Base-by-base conservation (phyloP, 371 early-diverging fungal genomes). In the Nematocida ironsii region DNA sequence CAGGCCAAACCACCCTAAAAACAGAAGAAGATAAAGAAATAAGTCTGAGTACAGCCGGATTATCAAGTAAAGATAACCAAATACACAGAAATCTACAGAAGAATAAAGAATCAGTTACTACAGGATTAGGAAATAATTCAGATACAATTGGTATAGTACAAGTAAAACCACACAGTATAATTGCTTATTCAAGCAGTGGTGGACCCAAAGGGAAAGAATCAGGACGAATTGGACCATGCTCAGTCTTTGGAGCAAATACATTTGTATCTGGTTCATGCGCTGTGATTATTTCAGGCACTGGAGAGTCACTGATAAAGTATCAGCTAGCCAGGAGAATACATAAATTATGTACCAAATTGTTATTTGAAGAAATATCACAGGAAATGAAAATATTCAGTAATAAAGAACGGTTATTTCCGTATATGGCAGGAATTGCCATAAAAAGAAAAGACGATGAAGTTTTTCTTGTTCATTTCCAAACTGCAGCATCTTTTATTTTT, bases 171-270 rank as follows among this genome's bases (percentile, higher is more conserved):
- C 27, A n/a, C 25, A 20, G 11, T 16, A 60, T 60, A 62, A 60
- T 40, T n/a, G 50, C 61, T 23, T 6, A 23, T 2, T 73, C 74
- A n/a, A 68, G 69, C 48, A 73, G 74, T 69, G 74, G 74, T 47
- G 74, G 74, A 0, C 74, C 69, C 20, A 67, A 44, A 1, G 23
- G 40, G 1, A 73, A 73, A 39, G 7, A 11, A 7, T 16, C 50
- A 5, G 74, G 74, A 42, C 7, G 74, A 54, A 66, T 73, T 39
- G 74, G 74, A 2, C 74, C 74, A 9, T 73, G 69, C 40, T 73
- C 74, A n/a, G 45, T 73, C 69, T 73, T 71, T 40, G 74, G 39
- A 1, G 74, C 74, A 23, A 73, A 73, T 48, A 73, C 74, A 0
- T 54, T 68, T 18, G 48, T n/a, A 7, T 18, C 62, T 67, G n/a